These are phyloP conservation scores for Fusarium domesticum DNA, from an alignment of 2,329 filamentous ascomycete species.

Conservation along the genomic window DNA sequence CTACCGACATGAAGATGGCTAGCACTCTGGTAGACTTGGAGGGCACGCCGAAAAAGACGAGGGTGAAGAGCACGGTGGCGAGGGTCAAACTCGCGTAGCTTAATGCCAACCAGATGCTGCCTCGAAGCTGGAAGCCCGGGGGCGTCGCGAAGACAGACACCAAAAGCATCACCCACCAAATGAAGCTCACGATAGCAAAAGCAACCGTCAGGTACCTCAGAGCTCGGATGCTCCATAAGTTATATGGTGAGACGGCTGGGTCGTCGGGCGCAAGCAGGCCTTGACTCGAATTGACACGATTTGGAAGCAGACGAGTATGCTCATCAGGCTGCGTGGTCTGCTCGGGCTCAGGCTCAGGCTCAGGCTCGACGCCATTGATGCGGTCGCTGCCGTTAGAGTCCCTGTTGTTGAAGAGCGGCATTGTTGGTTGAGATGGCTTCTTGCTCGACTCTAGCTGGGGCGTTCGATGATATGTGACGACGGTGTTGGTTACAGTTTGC, in stretches of 20 bases:
- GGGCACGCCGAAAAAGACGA: conserved; percentile 85
- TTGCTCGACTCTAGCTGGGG: too few species aligned
- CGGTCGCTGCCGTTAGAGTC: conserved; percentile 18
- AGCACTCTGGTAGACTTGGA: conserved; percentile 75
- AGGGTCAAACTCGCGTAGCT: conserved; percentile 76
- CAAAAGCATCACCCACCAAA: conserved; percentile 94
- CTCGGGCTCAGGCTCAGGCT: conserved; percentile 21
- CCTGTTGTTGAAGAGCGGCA: conserved; percentile 36
- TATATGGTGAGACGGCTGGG: conserved; percentile 77
- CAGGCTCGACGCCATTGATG: conserved; percentile 9
- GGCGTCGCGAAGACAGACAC: conserved; percentile 88
- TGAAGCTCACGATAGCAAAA: conserved; percentile 70
- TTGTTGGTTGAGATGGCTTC: conserved; percentile 8
- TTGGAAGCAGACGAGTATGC: conserved; percentile 66
- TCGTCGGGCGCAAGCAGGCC: conserved; percentile 41
- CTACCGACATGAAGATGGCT: conserved; percentile 59
- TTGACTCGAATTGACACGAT: conserved; percentile 53
- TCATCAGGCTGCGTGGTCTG: conserved; percentile 44
- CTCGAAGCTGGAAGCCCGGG: conserved; percentile 78
- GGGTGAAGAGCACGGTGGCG: conserved; percentile 69
- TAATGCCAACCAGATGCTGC: conserved; percentile 90
- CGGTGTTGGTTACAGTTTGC: too few species aligned
- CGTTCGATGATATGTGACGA: too few species aligned
- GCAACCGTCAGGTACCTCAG: conserved; percentile 74
- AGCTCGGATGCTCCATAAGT: conserved; percentile 84